These are phyloP conservation scores for Podospora fimiseda DNA, from an alignment of 495 filamentous ascomycete genomes.

Conservation along the genomic window DNA sequence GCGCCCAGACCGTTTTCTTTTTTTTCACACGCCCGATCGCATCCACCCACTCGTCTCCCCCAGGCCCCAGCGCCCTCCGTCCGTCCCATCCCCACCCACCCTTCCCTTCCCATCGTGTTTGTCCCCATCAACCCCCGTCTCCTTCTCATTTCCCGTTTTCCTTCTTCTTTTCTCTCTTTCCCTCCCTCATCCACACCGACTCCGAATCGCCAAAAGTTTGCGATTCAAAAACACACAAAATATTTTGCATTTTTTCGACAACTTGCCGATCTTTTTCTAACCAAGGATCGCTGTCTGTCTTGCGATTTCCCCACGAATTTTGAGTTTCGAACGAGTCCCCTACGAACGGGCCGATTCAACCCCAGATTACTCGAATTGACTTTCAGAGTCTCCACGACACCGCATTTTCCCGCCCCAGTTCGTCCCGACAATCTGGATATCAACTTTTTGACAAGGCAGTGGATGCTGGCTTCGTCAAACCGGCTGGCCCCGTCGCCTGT, in stretches of 20 bases:
- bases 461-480: conserved; percentile 23
- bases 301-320: conserved; percentile 9
- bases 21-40: background rate
- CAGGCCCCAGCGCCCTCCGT: background rate
- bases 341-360: conserved; percentile 28
- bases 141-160: conserved; percentile 9
- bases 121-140: background rate
- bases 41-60: background rate
- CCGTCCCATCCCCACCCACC: background rate
- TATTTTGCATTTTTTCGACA: no score
- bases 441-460: conserved; percentile 17
- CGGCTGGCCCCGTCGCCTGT: conserved; percentile 18
- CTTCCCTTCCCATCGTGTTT: conserved; percentile 2
- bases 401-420: conserved; percentile 15
- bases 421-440: conserved; percentile 14
- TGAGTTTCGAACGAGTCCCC: conserved; percentile 5
- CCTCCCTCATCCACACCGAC: conserved; percentile 1
- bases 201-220: background rate
- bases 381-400: conserved; percentile 30
- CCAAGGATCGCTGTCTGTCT: no score
- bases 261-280: no score
- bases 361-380: conserved; percentile 24
- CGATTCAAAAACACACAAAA: no score
- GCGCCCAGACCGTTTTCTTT: background rate
- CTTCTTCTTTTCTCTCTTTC: conserved; percentile 7